Conservation (phyloP, 2,329 filamentous ascomycete genomes). For the Cordyceps javanica region DNA sequence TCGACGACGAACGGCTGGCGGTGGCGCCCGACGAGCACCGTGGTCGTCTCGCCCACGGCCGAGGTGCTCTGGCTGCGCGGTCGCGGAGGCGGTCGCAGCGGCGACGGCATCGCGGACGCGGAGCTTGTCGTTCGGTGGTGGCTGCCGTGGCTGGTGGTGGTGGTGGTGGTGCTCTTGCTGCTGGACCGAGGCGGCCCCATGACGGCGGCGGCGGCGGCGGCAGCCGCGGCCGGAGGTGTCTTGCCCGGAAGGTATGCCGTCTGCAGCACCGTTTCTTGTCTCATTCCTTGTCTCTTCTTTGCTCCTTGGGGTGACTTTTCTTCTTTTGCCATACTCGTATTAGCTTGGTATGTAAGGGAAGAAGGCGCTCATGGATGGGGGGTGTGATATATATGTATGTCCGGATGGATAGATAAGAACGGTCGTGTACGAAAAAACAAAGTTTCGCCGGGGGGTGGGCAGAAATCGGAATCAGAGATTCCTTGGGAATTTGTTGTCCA, state of each 20-base stretch:
- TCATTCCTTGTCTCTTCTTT: no score
- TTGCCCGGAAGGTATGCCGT: background rate
- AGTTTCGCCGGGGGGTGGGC: no score
- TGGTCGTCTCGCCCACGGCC: slow-evolving; percentile 21
- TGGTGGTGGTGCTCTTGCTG: background rate
- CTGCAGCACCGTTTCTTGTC: background rate
- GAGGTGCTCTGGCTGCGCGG: slow-evolving; percentile 1
- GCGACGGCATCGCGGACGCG: background rate
- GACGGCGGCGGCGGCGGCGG: background rate
- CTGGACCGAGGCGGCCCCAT: background rate
- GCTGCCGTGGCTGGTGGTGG: background rate
- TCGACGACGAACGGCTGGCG: slow-evolving; percentile 37
- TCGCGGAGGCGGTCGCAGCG: background rate
- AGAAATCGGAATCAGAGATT: no score
- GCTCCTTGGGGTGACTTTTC: background rate
- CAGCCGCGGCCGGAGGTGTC: background rate
- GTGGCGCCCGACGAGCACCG: slow-evolving; percentile 37
- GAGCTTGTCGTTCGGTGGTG: background rate
- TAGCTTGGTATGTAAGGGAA: no score
- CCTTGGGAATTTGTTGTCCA: no score
- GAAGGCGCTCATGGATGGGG: no score
- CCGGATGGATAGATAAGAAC: no score
- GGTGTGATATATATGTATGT: no score
- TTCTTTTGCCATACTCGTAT: no score
- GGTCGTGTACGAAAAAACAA: no score